Evolutionary conservation across 257 asterid genomes (phyloP).

Genomic region (Nicotiana benthamiana): DNA sequence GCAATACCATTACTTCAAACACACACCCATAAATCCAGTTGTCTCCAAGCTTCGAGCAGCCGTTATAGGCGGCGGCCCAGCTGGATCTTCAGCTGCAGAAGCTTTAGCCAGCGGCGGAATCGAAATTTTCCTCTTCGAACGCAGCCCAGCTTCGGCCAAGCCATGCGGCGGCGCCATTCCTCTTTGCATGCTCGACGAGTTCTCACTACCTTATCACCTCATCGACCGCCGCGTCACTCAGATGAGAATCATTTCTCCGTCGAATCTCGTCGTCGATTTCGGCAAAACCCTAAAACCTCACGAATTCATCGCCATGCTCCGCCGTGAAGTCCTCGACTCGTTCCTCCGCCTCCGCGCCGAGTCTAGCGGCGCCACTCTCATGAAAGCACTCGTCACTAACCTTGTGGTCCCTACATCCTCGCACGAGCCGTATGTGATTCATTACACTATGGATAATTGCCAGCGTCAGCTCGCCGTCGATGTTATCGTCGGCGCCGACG

Average conservation of each 20-base stretch:
- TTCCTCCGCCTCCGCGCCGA: conserved; percentile 67
- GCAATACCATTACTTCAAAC: conserved; percentile 14
- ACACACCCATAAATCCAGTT: conserved; percentile 14
- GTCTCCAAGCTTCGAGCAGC: conserved; percentile 54
- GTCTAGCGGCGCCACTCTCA: conserved; percentile 46
- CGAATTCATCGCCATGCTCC: conserved; percentile 81
- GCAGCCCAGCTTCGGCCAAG: conserved; percentile 62
- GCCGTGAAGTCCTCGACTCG: conserved; percentile 75
- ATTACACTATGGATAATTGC: conserved; percentile 34
- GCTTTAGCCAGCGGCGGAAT: conserved; percentile 68
- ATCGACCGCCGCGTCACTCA: conserved; percentile 70
- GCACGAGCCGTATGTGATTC: conserved; percentile 42
- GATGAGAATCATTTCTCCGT: conserved; percentile 74
- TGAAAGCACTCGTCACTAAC: conserved; percentile 55
- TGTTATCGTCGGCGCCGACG: conserved; percentile 74
- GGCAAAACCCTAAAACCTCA: conserved; percentile 56
- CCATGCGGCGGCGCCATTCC: conserved; percentile 95
- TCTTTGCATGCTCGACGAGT: conserved; percentile 79
- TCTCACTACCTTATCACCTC: conserved; percentile 54
- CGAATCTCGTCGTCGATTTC: conserved; percentile 64
- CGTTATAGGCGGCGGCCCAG: conserved; percentile 87
- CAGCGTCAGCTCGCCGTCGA: conserved; percentile 46
- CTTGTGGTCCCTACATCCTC: conserved; percentile 37
- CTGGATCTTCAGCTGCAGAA: conserved; percentile 88
- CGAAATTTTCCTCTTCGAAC: conserved; percentile 76